Base-by-base conservation (phyloP, 805 yeast genomes). In the Hagleromyces aurorensis region DNA sequence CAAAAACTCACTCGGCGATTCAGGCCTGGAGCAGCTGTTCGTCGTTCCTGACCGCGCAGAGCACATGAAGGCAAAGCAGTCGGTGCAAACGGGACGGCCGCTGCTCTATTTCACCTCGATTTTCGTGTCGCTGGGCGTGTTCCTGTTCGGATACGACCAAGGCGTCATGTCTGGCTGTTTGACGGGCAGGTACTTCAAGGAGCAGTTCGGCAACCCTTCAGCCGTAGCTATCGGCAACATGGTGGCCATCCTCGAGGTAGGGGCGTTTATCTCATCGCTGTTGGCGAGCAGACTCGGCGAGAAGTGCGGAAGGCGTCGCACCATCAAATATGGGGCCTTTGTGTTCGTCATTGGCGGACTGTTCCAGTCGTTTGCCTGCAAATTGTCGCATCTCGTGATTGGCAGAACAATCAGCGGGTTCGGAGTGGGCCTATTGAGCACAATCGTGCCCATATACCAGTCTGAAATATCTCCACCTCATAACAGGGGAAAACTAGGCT, bases 101-200 rank as follows among this genome's bases (percentile, higher is more conserved):
- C 19, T 59, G 29, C 46, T 59, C 33, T 54, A 57, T 33, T 59
- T 59, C 41, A 58, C 62, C n/a, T 57, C 62, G 13, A 50, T 56
- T n/a, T 59, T 59, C 36, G 65, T 59, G 20, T 55, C 53, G 32
- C 33, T 52, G 34, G 63, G 74, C 16, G 74, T 78, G 19, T 76
- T 81, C 30, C 62, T 81, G 14, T 81, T 81, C 44, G 91, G 91
- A 3, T 81, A 78, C 52, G 87, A 78, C 50, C 86, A 86, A 57
- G 96, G 96, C 34, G 94, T 85, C 27, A 83, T 87, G 73, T 75
- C 86, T 26, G 94, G 95, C 3, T 74, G 87, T 25, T 62, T 87
- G 30, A 80, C 91, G 2, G 85, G 81, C 28, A 68, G 65, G 6
- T 69, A 78, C 33, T 86, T 86, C 57, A 70, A 70, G 37, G 62